These are phyloP conservation scores for Beverwykella pulmonaria DNA, from an alignment of 495 filamentous ascomycete genomes.

Conservation along the genomic window DNA sequence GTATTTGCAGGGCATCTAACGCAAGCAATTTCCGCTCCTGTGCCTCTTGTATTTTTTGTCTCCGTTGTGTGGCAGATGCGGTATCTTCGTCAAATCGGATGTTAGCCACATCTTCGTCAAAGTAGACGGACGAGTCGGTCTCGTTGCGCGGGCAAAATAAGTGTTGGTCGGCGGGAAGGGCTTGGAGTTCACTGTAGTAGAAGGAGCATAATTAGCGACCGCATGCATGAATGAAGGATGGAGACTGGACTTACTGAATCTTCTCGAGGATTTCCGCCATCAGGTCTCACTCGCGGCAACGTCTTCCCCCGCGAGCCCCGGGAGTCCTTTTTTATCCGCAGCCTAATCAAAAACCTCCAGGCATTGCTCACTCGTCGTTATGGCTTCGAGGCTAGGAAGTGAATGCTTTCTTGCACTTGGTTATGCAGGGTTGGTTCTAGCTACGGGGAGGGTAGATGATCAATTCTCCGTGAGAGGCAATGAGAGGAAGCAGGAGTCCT, in stretches of 20 bases:
- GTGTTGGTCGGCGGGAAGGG: slow-evolving; percentile 42
- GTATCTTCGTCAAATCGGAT: slow-evolving; percentile 11
- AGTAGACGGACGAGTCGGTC: slow-evolving; percentile 40
- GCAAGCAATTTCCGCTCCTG: slow-evolving; percentile 57
- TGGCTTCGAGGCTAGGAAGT: background rate
- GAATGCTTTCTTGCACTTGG: background rate
- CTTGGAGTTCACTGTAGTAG: slow-evolving; percentile 37
- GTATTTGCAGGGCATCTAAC: slow-evolving; percentile 65
- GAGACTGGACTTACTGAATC: slow-evolving; percentile 28
- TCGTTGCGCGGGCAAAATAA: slow-evolving; percentile 47
- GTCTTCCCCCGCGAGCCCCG: background rate
- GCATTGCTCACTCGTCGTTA: background rate
- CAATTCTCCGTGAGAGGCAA: background rate
- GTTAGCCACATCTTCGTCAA: slow-evolving; percentile 43
- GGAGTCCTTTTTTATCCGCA: background rate
- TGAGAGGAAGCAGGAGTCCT: too few relatives aligned
- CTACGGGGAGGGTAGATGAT: background rate
- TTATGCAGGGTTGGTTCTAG: background rate
- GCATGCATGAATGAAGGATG: background rate
- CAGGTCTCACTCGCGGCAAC: background rate
- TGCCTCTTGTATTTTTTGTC: slow-evolving; percentile 50
- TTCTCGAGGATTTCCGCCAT: slow-evolving; percentile 40
- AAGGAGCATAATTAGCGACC: slow-evolving; percentile 7
- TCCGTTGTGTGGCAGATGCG: slow-evolving; percentile 19
- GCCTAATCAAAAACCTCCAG: background rate